Conservation (phyloP, 345 rosid genomes). For the Acer negundo region DNA sequence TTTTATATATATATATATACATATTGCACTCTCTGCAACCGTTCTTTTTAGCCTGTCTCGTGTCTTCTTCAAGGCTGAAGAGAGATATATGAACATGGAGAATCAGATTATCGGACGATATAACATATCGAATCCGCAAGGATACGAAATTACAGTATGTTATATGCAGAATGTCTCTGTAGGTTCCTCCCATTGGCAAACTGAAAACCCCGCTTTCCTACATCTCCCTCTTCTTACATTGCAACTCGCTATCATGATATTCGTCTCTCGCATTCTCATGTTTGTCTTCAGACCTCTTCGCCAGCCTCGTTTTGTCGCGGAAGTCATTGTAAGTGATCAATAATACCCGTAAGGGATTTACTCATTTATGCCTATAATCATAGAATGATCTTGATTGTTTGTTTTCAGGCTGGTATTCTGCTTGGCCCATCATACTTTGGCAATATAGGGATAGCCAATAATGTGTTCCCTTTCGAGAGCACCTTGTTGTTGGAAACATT, state of each 20-base stretch:
- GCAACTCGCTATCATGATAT: constrained; percentile 21
- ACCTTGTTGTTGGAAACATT: constrained; percentile 15
- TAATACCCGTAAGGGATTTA: background rate
- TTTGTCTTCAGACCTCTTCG: constrained; percentile 31
- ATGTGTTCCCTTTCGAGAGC: background rate
- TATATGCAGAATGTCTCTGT: background rate
- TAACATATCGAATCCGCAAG: background rate
- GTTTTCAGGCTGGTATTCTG: constrained; percentile 17
- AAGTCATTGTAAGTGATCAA: constrained; percentile 30
- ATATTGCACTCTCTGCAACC: too few relatives aligned
- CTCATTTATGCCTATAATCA: background rate
- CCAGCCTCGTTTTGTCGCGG: constrained; percentile 30
- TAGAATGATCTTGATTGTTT: too few relatives aligned
- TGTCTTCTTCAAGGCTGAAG: too few relatives aligned
- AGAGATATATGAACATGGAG: background rate
- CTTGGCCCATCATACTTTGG: constrained; percentile 11
- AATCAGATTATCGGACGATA: background rate
- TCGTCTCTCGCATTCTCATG: constrained; percentile 19
- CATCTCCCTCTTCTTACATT: constrained; percentile 30
- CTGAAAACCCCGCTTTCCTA: constrained; percentile 15
- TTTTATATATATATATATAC: too few relatives aligned
- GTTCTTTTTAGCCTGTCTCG: too few relatives aligned
- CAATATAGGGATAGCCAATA: accelerated
- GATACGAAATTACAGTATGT: constrained; percentile 7
- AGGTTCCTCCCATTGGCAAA: constrained; percentile 18